Conservation (phyloP, 805 yeast species). For the Isabelozyma gotoi region DNA sequence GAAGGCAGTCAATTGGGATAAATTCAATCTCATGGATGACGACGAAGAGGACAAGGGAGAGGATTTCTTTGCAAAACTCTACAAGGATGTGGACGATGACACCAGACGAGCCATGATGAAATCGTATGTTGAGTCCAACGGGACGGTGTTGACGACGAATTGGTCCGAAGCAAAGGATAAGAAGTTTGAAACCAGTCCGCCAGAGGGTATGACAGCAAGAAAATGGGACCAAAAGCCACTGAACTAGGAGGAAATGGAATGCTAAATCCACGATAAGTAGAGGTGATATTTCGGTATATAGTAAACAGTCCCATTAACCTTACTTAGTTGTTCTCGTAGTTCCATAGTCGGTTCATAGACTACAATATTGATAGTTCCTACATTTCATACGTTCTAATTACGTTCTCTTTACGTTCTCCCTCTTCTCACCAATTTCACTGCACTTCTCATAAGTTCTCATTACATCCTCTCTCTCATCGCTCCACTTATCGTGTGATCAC, state of each 20-base stretch:
- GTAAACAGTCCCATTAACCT: no score
- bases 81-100: constrained; percentile 81
- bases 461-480: no score
- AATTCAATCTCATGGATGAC: constrained; percentile 43
- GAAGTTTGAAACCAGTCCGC: constrained; percentile 66
- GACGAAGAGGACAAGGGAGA: constrained; percentile 51
- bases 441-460: no score
- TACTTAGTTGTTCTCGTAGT: no score
- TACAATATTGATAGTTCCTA: no score
- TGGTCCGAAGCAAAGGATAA: constrained; percentile 83
- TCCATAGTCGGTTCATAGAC: no score
- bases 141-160: constrained; percentile 89
- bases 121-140: constrained; percentile 88
- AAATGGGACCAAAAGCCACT: constrained; percentile 37
- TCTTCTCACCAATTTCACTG: no score
- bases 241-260: background rate
- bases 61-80: constrained; percentile 73
- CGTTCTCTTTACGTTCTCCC: no score
- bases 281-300: no score
- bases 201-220: constrained; percentile 68
- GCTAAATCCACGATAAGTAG: background rate
- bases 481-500: no score
- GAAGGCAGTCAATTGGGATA: constrained; percentile 69
- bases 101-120: constrained; percentile 95
- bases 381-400: no score